Conservation (phyloP, 768 basidiomycete species). For the Rhodosporidiobolus odoratus region DNA sequence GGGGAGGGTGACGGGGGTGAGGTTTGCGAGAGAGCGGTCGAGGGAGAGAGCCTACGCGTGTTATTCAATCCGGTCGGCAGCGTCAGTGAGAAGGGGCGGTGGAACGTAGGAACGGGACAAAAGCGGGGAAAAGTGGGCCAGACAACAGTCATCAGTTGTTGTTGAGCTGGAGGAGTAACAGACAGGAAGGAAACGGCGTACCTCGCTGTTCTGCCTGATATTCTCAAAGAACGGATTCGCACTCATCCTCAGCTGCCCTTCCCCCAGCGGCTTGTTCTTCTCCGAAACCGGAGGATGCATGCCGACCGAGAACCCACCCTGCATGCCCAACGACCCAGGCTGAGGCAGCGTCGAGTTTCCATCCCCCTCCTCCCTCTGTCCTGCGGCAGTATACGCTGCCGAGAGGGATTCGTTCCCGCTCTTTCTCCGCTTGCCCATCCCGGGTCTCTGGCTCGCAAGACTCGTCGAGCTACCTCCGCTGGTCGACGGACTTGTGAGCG, state of each 20-base stretch:
- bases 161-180: no score
- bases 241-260: constrained; percentile 14
- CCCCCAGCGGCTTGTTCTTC: background rate
- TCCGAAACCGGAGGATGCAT: background rate
- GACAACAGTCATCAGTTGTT: no score
- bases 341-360: background rate
- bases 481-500: background rate
- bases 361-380: background rate
- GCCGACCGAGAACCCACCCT: background rate
- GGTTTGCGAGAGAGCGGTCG: constrained; percentile 37
- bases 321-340: background rate
- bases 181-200: constrained; percentile 7
- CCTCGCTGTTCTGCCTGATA: constrained; percentile 54
- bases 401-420: constrained; percentile 16
- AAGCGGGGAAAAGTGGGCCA: background rate
- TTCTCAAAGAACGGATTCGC: constrained; percentile 92
- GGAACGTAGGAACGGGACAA: background rate
- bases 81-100: background rate
- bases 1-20: constrained; percentile 37
- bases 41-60: constrained; percentile 36
- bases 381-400: no score
- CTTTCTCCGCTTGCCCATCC: constrained; percentile 33
- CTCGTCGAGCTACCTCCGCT: constrained; percentile 6
- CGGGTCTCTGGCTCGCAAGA: constrained; percentile 13
- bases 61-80: no score